Conservation (phyloP, 2,329 filamentous ascomycete genomes). For the Madurella mycetomatis region DNA sequence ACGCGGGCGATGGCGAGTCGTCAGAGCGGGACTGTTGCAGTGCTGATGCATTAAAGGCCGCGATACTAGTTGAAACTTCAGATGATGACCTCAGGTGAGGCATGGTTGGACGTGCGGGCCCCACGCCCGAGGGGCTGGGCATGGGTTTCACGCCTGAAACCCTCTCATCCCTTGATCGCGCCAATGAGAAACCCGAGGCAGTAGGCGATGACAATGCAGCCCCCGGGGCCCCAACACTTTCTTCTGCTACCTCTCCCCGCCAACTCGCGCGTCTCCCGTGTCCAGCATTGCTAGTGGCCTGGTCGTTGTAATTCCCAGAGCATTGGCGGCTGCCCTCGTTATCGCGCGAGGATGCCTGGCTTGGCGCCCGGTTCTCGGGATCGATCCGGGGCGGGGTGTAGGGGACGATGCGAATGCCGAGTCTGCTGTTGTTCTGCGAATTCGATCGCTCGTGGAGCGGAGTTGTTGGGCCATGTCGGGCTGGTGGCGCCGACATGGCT, state of each 20-base stretch:
- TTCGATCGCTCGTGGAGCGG: conserved; percentile 39
- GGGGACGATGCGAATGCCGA: conserved; percentile 46
- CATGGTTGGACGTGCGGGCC: conserved; percentile 32
- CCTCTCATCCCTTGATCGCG: conserved; percentile 32
- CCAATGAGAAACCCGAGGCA: conserved; percentile 35
- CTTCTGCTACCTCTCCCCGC: conserved; percentile 25
- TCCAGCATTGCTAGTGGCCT: conserved; percentile 12
- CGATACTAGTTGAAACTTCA: conserved; percentile 36
- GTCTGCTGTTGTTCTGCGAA: conserved; percentile 39
- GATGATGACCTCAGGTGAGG: conserved; percentile 36
- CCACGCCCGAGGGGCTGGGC: conserved; percentile 29
- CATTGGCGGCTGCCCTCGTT: conserved; percentile 20
- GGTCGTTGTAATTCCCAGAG: conserved; percentile 22
- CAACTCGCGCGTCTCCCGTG: conserved; percentile 16
- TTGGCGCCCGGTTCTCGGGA: conserved; percentile 24
- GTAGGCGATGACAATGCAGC: conserved; percentile 34
- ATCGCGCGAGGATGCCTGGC: conserved; percentile 26
- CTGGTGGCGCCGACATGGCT: conserved; percentile 30
- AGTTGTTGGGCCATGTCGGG: conserved; percentile 30
- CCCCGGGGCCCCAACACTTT: conserved; percentile 28
- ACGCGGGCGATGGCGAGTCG: conserved; percentile 22
- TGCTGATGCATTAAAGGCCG: conserved; percentile 36
- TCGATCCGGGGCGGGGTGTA: conserved; percentile 43
- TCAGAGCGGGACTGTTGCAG: conserved; percentile 22
- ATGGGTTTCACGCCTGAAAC: conserved; percentile 46